A percentile compares a stretch with the other conserved stretches of the same genome.
phyloP scores from a whole-genome alignment of 495 filamentous ascomycete species.

The Monascus purpureus region DNA sequence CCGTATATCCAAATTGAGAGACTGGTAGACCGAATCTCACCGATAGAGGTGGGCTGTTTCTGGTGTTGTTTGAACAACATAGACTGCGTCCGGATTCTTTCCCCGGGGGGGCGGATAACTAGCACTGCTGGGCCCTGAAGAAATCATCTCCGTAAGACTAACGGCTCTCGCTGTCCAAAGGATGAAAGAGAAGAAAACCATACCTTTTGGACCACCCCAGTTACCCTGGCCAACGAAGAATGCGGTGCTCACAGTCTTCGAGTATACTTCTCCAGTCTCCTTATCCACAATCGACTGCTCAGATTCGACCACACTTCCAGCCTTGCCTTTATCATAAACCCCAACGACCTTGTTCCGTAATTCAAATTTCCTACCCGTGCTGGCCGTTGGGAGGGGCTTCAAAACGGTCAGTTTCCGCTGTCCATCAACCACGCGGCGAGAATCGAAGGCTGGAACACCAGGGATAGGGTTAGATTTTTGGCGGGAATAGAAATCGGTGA shows the following conservation, averaged over 20 bases:
- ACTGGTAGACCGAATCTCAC: conserved; percentile 15
- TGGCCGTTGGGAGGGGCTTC: conserved; percentile 63
- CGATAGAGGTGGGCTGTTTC: conserved; percentile 67
- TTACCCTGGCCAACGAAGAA: conserved; percentile 77
- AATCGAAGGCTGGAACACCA: conserved; percentile 64
- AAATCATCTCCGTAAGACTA: not conserved
- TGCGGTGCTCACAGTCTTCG: conserved; percentile 47
- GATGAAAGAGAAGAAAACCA: not conserved
- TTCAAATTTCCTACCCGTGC: conserved; percentile 60
- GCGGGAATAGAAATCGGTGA: conserved; percentile 72
- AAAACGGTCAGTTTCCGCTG: conserved; percentile 67
- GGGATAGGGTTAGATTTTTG: conserved; percentile 48
- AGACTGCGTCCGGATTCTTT: conserved; percentile 60
- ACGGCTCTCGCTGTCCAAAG: not conserved
- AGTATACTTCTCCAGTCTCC: conserved; percentile 55
- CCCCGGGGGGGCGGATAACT: conserved; percentile 62
- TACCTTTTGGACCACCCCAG: conserved; percentile 86
- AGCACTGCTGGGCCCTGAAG: conserved; percentile 47
- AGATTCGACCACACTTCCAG: conserved; percentile 68
- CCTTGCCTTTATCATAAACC: conserved; percentile 84
- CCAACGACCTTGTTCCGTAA: conserved; percentile 67
- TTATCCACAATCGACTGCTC: conserved; percentile 65
- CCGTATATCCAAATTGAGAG: no score
- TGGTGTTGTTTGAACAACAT: conserved; percentile 48
- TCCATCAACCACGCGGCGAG: conserved; percentile 64